phyloP scores from a whole-genome alignment of 495 filamentous ascomycete species.

The Trypethelium eluteriae region DNA sequence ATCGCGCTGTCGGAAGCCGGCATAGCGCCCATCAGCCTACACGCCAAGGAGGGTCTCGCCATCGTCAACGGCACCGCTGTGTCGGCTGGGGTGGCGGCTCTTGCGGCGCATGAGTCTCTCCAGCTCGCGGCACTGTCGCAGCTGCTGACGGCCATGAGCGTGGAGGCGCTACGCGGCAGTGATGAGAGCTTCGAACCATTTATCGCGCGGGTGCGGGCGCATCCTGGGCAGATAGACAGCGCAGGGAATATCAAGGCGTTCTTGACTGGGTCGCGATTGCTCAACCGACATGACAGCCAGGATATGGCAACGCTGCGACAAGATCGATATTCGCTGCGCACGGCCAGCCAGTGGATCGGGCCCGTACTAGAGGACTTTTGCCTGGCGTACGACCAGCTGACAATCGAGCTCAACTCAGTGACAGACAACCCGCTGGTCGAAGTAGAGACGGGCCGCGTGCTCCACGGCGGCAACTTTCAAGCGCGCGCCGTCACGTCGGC shows the following conservation, averaged over 20 bases:
- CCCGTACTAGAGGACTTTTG: conserved; percentile 26
- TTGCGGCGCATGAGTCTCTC: too few species aligned
- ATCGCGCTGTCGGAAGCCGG: too few species aligned
- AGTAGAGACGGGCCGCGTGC: conserved; percentile 10
- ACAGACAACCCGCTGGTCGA: conserved; percentile 31
- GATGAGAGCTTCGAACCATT: too few species aligned
- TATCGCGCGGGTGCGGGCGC: too few species aligned
- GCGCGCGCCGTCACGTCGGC: too few species aligned
- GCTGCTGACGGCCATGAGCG: too few species aligned
- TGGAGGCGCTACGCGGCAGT: too few species aligned
- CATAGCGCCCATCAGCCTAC: too few species aligned
- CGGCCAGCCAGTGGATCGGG: conserved; percentile 28
- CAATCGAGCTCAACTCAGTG: conserved; percentile 22
- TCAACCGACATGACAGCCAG: background rate
- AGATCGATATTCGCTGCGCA: conserved; percentile 29
- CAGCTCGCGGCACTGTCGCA: too few species aligned
- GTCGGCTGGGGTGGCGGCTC: too few species aligned
- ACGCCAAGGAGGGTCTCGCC: too few species aligned
- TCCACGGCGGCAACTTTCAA: conserved; percentile 26
- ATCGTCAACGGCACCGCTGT: too few species aligned
- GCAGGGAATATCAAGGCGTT: background rate
- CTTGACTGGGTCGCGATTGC: background rate
- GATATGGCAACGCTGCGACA: conserved; percentile 12
- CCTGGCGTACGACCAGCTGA: conserved; percentile 22
- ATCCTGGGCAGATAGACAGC: background rate